Conservation (phyloP, 2,329 filamentous ascomycete genomes). For the Claviceps paspali region DNA sequence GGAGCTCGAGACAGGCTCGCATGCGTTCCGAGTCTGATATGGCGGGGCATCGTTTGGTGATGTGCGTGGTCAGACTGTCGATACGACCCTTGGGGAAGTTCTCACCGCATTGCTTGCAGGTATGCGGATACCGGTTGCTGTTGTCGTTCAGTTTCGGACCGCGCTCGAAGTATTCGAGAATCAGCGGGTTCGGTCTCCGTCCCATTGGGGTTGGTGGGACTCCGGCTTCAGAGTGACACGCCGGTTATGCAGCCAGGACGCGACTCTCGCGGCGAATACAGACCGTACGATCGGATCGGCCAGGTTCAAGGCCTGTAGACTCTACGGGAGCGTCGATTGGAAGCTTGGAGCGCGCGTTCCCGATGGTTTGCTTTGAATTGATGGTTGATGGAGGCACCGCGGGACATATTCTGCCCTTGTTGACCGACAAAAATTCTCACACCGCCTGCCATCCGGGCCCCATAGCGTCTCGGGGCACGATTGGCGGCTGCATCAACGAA, state of each 20-base stretch:
- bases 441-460: constrained; percentile 13
- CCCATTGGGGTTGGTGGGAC: constrained; percentile 42
- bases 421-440: constrained; percentile 21
- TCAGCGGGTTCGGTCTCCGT: constrained; percentile 68
- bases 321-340: constrained; percentile 1
- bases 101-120: constrained; percentile 76
- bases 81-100: constrained; percentile 81
- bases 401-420: constrained; percentile 18
- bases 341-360: not conserved
- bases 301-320: not conserved
- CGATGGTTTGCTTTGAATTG: constrained; percentile 6
- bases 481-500: not conserved
- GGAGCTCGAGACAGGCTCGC: constrained; percentile 56
- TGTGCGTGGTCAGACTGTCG: constrained; percentile 66
- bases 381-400: constrained; percentile 7
- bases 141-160: constrained; percentile 77
- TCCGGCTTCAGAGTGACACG: constrained; percentile 7
- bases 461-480: not conserved
- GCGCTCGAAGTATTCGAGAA: constrained; percentile 76
- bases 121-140: constrained; percentile 84
- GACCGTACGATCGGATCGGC: not conserved
- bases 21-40: constrained; percentile 61
- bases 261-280: constrained; percentile 6
- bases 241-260: constrained; percentile 13
- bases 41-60: constrained; percentile 75